Conservation (phyloP, 192 early-diverging fungal species). For the Backusella sp. region DNA sequence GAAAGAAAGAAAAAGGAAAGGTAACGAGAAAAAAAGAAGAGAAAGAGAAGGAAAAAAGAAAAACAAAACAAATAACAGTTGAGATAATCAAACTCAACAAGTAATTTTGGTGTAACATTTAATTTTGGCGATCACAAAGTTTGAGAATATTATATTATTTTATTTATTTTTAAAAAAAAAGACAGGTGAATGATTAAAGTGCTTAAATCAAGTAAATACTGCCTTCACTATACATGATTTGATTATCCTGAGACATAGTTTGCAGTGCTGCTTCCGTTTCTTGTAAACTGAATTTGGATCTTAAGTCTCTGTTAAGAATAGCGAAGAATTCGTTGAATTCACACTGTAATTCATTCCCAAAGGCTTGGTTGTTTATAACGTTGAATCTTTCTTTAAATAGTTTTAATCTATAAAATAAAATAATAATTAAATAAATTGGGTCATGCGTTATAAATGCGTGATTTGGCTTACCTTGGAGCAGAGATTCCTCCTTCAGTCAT, state of each 20-base stretch:
- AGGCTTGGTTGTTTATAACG: conserved; percentile 36
- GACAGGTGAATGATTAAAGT: background rate
- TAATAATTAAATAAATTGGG: background rate
- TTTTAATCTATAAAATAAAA: conserved; percentile 22
- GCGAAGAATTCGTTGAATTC: conserved; percentile 54
- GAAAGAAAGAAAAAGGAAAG: background rate
- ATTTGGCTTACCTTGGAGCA: conserved; percentile 16
- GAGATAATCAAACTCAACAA: background rate
- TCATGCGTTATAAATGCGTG: background rate
- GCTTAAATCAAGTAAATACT: conserved; percentile 68
- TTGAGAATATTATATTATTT: background rate
- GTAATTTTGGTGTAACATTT: background rate
- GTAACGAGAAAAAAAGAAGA: background rate
- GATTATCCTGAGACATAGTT: conserved; percentile 62
- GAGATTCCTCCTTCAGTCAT: conserved; percentile 16
- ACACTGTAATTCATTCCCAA: conserved; percentile 55
- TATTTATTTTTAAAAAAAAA: background rate
- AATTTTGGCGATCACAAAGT: background rate
- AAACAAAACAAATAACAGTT: background rate
- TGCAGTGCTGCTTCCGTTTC: conserved; percentile 62
- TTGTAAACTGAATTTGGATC: conserved; percentile 43
- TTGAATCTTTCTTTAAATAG: conserved; percentile 53
- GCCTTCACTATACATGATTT: conserved; percentile 70
- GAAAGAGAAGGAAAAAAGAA: background rate
- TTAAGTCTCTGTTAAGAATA: conserved; percentile 53